phyloP scores from a whole-genome alignment of 345 rosid species.

The Barbarea vulgaris region DNA sequence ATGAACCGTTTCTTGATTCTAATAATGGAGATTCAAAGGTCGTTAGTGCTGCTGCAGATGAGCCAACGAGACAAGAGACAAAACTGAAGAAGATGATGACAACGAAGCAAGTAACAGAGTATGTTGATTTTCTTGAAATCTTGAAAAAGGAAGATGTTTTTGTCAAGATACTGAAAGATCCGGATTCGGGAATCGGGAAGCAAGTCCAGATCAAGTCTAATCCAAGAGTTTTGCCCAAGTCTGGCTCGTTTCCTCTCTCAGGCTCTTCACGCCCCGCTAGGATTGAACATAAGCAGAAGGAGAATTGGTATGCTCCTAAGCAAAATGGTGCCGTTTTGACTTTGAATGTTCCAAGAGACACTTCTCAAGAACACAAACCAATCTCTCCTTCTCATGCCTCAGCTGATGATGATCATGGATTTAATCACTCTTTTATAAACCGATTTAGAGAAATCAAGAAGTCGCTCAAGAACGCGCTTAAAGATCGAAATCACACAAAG shows the following conservation, averaged over 20 bases:
- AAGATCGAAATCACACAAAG: constrained; percentile 48
- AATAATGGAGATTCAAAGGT: constrained; percentile 7
- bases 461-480: constrained; percentile 57
- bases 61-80: constrained; percentile 1
- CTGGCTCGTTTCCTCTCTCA: constrained; percentile 80
- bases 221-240: constrained; percentile 54
- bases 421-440: constrained; percentile 51
- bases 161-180: constrained; percentile 52
- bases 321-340: constrained; percentile 38
- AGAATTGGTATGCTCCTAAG: constrained; percentile 62
- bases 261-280: constrained; percentile 52
- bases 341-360: constrained; percentile 29
- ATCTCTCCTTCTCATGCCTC: constrained; percentile 36
- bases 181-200: constrained; percentile 39
- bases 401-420: constrained; percentile 48
- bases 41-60: neutral
- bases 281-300: constrained; percentile 72
- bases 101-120: constrained; percentile 52
- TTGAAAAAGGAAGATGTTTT: constrained; percentile 59
- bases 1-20: constrained; percentile 29
- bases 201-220: constrained; percentile 44
- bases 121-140: constrained; percentile 62
- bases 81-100: constrained; percentile 27
- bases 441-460: constrained; percentile 61
- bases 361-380: constrained; percentile 32